A percentile compares a stretch with the other conserved stretches of the same genome.
These are phyloP conservation scores for Tirmania nivea DNA, from an alignment of 495 filamentous ascomycete species.

Conservation along the genomic window DNA sequence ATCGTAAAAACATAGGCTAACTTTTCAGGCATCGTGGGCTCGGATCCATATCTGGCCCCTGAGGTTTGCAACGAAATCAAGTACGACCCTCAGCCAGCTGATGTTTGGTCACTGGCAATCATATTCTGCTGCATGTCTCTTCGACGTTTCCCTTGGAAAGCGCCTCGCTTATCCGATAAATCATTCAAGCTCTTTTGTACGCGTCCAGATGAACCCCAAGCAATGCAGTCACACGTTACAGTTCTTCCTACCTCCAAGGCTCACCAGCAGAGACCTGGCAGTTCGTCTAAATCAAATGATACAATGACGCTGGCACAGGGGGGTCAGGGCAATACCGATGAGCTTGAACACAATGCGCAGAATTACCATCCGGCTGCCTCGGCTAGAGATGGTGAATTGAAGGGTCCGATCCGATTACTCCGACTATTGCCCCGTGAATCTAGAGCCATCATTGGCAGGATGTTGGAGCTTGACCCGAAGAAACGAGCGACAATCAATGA, in stretches of 20 bases:
- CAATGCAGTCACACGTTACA: neutral
- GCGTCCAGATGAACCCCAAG: conserved; percentile 28
- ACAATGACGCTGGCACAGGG: neutral
- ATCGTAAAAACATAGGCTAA: neutral
- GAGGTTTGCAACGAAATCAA: conserved; percentile 90
- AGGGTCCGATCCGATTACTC: conserved; percentile 84
- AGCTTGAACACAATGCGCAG: conserved; percentile 27
- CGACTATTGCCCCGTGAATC: conserved; percentile 77
- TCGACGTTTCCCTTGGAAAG: conserved; percentile 91
- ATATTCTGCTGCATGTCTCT: conserved; percentile 99
- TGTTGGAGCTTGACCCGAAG: conserved; percentile 77
- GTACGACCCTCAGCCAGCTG: conserved; percentile 83
- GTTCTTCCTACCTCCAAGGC: conserved; percentile 10
- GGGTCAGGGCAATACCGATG: conserved; percentile 10
- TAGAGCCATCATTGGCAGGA: conserved; percentile 68
- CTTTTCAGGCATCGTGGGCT: conserved; percentile 70
- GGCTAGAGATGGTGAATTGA: conserved; percentile 33
- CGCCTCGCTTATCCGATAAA: conserved; percentile 74
- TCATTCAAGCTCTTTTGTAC: conserved; percentile 85
- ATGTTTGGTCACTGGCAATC: conserved; percentile 96
- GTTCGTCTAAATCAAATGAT: neutral
- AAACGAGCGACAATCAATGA: conserved; percentile 66
- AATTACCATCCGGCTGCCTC: conserved; percentile 9
- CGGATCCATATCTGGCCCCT: conserved; percentile 89
- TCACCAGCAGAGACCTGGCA: conserved; percentile 10